Conservation (phyloP, 2,329 filamentous ascomycete species). For the Penicillium hesseltinei region DNA sequence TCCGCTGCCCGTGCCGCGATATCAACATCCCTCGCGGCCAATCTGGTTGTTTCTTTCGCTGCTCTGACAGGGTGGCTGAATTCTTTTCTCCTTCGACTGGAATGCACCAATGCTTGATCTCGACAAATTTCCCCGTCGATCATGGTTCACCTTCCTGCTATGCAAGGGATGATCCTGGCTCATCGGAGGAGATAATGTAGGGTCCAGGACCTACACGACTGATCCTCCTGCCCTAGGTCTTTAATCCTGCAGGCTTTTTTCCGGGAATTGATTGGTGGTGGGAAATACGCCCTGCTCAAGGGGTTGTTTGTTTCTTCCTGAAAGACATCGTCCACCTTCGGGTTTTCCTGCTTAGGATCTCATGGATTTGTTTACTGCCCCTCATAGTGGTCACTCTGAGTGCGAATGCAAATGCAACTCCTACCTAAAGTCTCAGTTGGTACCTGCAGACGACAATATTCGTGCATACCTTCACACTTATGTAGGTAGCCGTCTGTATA, state of each 20-base stretch:
- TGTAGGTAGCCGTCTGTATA: too few relatives aligned
- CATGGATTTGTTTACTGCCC: neutral
- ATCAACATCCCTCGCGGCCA: conserved; percentile 17
- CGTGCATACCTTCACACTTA: too few relatives aligned
- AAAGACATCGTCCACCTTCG: neutral
- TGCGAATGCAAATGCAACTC: neutral
- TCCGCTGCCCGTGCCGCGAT: conserved; percentile 2
- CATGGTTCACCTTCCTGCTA: conserved; percentile 11
- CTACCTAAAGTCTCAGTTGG: accelerated
- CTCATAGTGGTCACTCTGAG: too few relatives aligned
- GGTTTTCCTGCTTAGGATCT: neutral
- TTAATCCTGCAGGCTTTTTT: neutral
- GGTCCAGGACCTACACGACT: neutral
- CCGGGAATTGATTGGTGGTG: neutral
- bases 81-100: conserved; percentile 3
- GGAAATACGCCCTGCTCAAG: neutral
- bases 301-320: neutral
- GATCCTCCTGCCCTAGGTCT: neutral
- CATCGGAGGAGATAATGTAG: neutral
- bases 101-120: conserved; percentile 23
- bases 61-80: conserved; percentile 10
- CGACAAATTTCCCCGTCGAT: conserved; percentile 17
- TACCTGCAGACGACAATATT: neutral
- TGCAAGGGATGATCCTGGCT: conserved; percentile 19
- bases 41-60: conserved; percentile 6